Conservation (phyloP, 2,329 filamentous ascomycete genomes). For the Zopfia rhizophila region DNA sequence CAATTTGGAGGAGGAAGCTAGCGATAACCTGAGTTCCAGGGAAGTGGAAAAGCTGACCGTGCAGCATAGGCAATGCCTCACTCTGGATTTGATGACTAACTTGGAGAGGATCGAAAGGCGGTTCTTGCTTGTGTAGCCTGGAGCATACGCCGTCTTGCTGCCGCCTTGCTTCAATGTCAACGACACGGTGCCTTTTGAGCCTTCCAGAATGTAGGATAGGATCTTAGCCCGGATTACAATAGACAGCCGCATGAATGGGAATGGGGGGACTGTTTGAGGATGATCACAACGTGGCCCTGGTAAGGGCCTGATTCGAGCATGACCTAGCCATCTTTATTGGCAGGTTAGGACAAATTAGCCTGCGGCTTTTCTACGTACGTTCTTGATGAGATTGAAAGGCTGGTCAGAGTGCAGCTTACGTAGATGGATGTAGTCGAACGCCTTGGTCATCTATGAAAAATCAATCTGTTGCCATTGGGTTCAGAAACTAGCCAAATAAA, state of each 20-base stretch:
- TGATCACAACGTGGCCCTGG: slow-evolving; percentile 45
- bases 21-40: slow-evolving; percentile 40
- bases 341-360: background rate
- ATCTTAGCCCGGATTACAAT: slow-evolving; percentile 38
- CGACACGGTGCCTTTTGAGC: slow-evolving; percentile 37
- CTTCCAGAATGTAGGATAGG: slow-evolving; percentile 39
- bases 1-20: slow-evolving; percentile 43
- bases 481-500: background rate
- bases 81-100: slow-evolving; percentile 45
- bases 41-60: slow-evolving; percentile 41
- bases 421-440: slow-evolving; percentile 32
- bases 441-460: slow-evolving; percentile 22
- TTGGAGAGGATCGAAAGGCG: slow-evolving; percentile 43
- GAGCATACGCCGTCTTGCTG: slow-evolving; percentile 37
- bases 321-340: slow-evolving; percentile 22
- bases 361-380: slow-evolving; percentile 30
- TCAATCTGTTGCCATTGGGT: slow-evolving; percentile 11
- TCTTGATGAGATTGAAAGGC: slow-evolving; percentile 43
- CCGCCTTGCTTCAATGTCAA: slow-evolving; percentile 39
- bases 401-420: slow-evolving; percentile 42
- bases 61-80: slow-evolving; percentile 43
- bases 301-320: slow-evolving; percentile 41
- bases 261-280: slow-evolving; percentile 47
- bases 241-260: slow-evolving; percentile 44
- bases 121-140: slow-evolving; percentile 42